Evolutionary conservation across 352 stramenopile species (phyloP), one percentile per base, ranked within the genome.

Genomic region (Pythium insidiosum): DNA sequence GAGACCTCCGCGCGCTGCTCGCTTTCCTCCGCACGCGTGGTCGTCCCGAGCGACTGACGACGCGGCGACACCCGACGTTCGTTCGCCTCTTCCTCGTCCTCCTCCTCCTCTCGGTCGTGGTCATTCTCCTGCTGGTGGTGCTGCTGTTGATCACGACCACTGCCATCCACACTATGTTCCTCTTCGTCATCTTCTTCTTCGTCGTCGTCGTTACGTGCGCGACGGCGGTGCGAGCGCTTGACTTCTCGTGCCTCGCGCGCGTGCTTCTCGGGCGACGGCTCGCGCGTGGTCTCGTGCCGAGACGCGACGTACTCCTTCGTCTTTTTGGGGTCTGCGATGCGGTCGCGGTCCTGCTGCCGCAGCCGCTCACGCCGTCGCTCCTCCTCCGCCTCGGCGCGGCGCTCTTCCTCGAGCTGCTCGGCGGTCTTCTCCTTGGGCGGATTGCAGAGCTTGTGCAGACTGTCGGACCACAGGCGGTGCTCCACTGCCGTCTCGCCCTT

Each of bases 391-490:
- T 24, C 58, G 57, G 15, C 46, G 35, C 24, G 4, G 21, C 16
- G 16, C 37, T 46, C 35, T 12, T 54, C 31, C 18, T 22, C 42
- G 2, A 40, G 43, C 43, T 50, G 40, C 19, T 52, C 37, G 19
- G 44, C 54, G 22, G 13, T 10, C 16, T 15, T 7, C 1, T 46
- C 51, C 28, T 48, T 58, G 28, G 61, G 53, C 11, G 70, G 64
- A 38, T 83, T 84, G 50, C 75, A 88, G 6, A 91, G 53, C 9
- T 65, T 73, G 26, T 85, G 76, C 20, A 91, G 61, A 56, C 78
- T 91, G 41, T 92, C 76, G 3, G 73, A 80, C 79, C 79, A 92
- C 10, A 92, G 47, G 2, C 68, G 70, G 31, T 92, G 79, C 54
- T 92, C 79, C 1, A 77, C 76, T 0, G 58, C 60, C 13, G 74